A percentile compares a stretch with the other conserved stretches of the same genome.
Evolutionary conservation across 352 stramenopile genomes (phyloP).

Genomic region (Phytopythium oedochilum): DNA sequence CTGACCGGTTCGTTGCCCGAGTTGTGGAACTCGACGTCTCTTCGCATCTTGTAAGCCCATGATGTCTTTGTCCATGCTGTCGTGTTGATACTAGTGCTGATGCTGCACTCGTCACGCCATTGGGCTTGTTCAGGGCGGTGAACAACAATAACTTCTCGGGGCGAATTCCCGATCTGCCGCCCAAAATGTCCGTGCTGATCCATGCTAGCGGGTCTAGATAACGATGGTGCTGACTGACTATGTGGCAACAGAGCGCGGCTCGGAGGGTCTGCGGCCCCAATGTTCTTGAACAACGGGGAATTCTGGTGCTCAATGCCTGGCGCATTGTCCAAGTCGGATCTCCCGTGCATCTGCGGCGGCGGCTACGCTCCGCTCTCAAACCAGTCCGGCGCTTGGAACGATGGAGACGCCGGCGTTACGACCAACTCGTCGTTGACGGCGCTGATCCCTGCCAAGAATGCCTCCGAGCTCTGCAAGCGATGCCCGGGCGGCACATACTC

Average conservation of each 20-base stretch:
- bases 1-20: conserved; percentile 32
- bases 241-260: conserved; percentile 9
- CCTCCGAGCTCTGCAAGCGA: conserved; percentile 16
- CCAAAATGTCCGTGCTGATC: conserved; percentile 28
- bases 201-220: no score
- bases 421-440: neutral
- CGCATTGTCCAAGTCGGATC: conserved; percentile 5
- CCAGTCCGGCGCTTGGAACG: no score
- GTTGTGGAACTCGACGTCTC: conserved; percentile 37
- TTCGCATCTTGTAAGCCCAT: conserved; percentile 45
- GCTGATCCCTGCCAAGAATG: conserved; percentile 11
- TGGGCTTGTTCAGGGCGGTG: conserved; percentile 18
- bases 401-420: neutral
- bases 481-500: conserved; percentile 39
- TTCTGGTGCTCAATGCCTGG: neutral
- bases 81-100: neutral
- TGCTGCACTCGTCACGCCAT: neutral
- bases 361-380: conserved; percentile 5
- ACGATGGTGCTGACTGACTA: no score
- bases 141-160: conserved; percentile 26
- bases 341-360: conserved; percentile 31
- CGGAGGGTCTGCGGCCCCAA: neutral
- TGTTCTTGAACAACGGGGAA: conserved; percentile 1
- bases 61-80: neutral
- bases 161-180: conserved; percentile 18